These are phyloP conservation scores for Amanita pseudoporphyria DNA, from an alignment of 768 basidiomycete species.

Conservation along the genomic window DNA sequence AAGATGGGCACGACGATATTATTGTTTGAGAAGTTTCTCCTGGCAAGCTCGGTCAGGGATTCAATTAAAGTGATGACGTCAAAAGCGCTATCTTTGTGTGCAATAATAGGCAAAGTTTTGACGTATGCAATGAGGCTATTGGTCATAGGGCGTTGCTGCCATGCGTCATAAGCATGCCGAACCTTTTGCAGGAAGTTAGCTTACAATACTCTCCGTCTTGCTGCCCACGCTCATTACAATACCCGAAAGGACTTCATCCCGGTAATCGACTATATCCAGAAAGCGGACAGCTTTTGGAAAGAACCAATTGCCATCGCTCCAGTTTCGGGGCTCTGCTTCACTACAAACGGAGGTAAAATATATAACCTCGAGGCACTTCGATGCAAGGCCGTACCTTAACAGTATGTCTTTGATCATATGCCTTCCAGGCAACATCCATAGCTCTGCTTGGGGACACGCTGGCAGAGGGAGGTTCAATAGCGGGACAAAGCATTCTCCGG, in stretches of 20 bases:
- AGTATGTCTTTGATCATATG: conserved; percentile 45
- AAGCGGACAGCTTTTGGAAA: conserved; percentile 66
- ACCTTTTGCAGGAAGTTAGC: conserved; percentile 14
- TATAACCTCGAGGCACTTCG: background rate
- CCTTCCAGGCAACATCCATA: conserved; percentile 45
- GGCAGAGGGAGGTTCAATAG: conserved; percentile 43
- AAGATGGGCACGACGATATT: conserved; percentile 73
- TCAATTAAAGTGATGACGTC: conserved; percentile 39
- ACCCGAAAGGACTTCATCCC: conserved; percentile 54
- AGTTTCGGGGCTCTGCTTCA: conserved; percentile 31
- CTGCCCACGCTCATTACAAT: conserved; percentile 75
- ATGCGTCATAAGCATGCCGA: background rate
- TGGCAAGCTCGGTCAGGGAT: conserved; percentile 49
- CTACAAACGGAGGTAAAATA: conserved; percentile 16
- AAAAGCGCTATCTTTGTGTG: conserved; percentile 25
- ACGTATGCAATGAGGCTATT: conserved; percentile 52
- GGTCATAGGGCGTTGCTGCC: conserved; percentile 61
- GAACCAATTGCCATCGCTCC: conserved; percentile 68
- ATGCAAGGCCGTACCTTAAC: conserved; percentile 24
- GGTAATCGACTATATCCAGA: conserved; percentile 53
- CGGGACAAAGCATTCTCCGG: conserved; percentile 50
- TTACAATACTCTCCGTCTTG: conserved; percentile 77
- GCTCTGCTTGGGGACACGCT: conserved; percentile 23
- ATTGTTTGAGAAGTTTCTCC: conserved; percentile 51
- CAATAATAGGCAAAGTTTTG: conserved; percentile 36